These are phyloP conservation scores for Neurospora sp. DNA, from an alignment of 495 filamentous ascomycete genomes.

Conservation along the genomic window DNA sequence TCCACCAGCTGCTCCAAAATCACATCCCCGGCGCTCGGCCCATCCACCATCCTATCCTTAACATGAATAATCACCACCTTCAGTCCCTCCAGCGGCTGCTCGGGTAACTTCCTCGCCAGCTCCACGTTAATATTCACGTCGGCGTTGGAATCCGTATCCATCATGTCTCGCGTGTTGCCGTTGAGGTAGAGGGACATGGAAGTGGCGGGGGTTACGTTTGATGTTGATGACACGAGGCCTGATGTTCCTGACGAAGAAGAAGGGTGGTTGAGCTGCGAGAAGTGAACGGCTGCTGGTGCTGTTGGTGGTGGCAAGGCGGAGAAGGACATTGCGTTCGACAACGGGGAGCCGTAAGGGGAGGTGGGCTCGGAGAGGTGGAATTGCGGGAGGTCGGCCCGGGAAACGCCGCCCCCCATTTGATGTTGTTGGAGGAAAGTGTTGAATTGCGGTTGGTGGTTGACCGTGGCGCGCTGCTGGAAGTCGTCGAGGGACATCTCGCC, in stretches of 20 bases:
- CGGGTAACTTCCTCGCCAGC: not conserved
- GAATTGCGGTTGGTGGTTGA: not conserved
- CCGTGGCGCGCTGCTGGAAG: constrained; percentile 9
- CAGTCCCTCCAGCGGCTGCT: constrained; percentile 34
- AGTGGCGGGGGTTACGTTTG: not conserved
- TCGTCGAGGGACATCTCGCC: constrained; percentile 27
- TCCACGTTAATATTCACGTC: not conserved
- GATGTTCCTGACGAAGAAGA: not conserved
- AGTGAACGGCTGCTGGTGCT: not conserved
- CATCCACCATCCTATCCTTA: constrained; percentile 62
- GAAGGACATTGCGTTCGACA: not conserved
- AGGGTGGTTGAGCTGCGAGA: not conserved
- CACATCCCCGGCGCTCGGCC: constrained; percentile 45
- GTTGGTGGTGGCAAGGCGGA: not conserved
- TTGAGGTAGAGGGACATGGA: not conserved
- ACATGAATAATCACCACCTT: constrained; percentile 71
- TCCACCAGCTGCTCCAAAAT: constrained; percentile 59
- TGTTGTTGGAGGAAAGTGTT: not conserved
- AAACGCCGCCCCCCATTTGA: not conserved
- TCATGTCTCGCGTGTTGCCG: not conserved
- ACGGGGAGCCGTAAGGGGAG: not conserved
- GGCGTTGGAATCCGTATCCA: not conserved
- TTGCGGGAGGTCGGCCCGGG: not conserved
- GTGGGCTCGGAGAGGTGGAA: not conserved
- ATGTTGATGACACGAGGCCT: not conserved